Conservation (phyloP, 2,329 filamentous ascomycete species). For the Fusarium sp. region DNA sequence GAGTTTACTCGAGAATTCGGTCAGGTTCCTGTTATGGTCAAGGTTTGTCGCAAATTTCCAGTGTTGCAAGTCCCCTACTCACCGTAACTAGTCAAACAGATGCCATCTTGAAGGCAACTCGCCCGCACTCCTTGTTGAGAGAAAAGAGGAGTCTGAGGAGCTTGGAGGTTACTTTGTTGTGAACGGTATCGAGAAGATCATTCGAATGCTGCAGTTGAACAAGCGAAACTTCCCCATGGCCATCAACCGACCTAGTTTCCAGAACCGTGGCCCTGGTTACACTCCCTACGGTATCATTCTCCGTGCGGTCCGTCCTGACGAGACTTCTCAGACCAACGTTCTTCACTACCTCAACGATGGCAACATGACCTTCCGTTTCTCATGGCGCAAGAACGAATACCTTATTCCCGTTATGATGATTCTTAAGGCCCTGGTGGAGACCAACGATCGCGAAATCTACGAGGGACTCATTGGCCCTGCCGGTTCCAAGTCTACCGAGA, state of each 20-base stretch:
- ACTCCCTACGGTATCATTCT: conserved; percentile 92
- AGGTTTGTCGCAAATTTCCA: conserved; percentile 64
- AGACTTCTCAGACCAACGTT: conserved; percentile 97
- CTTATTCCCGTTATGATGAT: conserved; percentile 98
- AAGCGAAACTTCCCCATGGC: conserved; percentile 95
- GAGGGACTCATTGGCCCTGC: conserved; percentile 87
- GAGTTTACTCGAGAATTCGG: conserved; percentile 89
- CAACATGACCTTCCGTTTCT: conserved; percentile 96
- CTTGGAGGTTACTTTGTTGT: conserved; percentile 97
- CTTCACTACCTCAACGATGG: conserved; percentile 96
- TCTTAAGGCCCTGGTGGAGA: conserved; percentile 92
- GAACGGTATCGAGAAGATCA: conserved; percentile 97
- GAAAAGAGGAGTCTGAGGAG: conserved; percentile 96
- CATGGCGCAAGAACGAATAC: conserved; percentile 97
- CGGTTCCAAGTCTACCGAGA: conserved; percentile 80
- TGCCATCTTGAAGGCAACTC: conserved; percentile 91
- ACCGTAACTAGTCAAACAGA: conserved; percentile 75
- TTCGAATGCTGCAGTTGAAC: conserved; percentile 90
- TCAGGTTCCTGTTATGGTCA: conserved; percentile 91
- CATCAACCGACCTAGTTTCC: conserved; percentile 90
- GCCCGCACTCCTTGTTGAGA: conserved; percentile 82
- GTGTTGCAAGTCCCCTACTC: conserved; percentile 21
- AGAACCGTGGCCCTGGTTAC: conserved; percentile 86
- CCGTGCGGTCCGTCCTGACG: conserved; percentile 92
- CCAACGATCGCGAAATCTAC: conserved; percentile 95